phyloP scores from a whole-genome alignment of 148 eudicot species.

The Vaccinium corymbosum region DNA sequence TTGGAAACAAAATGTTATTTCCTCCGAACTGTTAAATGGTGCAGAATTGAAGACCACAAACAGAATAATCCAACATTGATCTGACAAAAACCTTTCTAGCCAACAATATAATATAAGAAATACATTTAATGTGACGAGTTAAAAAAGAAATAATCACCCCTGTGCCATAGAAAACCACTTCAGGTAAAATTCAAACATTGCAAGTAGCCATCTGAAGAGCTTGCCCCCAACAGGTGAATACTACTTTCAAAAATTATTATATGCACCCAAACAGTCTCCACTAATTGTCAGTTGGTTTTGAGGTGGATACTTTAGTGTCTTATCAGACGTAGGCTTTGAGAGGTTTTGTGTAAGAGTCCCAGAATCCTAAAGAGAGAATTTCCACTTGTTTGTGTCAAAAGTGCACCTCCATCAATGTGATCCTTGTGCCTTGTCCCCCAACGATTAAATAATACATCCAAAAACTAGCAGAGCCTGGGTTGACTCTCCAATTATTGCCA shows the following conservation, averaged over 20 bases:
- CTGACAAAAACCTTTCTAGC: neutral
- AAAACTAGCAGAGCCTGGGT: neutral
- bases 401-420: neutral
- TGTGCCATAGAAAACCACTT: neutral
- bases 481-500: neutral
- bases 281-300: neutral
- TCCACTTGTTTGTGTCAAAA: neutral
- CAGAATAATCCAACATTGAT: neutral
- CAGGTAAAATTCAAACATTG: neutral
- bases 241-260: neutral
- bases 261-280: neutral
- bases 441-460: neutral
- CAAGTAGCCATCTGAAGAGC: neutral
- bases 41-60: neutral
- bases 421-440: neutral
- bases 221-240: neutral
- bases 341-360: neutral
- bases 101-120: neutral
- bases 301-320: neutral
- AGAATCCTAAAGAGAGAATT: neutral
- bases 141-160: neutral
- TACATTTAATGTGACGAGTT: neutral
- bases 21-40: neutral
- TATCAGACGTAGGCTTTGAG: neutral
- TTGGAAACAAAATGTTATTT: neutral